Evolutionary conservation across 495 filamentous ascomycete species (phyloP).

Genomic region (Oidiodendron maius): DNA sequence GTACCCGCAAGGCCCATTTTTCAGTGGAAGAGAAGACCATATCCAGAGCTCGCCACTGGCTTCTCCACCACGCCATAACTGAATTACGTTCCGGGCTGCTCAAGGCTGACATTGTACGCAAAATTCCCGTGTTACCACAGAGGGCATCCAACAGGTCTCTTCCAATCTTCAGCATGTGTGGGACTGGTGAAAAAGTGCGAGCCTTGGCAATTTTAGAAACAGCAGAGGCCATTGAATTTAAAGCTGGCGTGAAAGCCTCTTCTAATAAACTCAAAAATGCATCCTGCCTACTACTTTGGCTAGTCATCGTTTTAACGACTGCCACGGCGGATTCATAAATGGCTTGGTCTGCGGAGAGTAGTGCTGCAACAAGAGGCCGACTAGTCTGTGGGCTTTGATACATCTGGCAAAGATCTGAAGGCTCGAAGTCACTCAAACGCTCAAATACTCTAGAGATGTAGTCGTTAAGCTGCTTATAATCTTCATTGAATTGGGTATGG

Average conservation of each 20-base stretch:
- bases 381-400: constrained; percentile 53
- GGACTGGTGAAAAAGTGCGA: constrained; percentile 59
- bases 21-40: constrained; percentile 82
- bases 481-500: constrained; percentile 65
- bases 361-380: constrained; percentile 26
- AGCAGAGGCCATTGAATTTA: constrained; percentile 17
- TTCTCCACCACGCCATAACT: constrained; percentile 72
- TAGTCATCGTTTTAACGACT: constrained; percentile 72
- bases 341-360: constrained; percentile 53
- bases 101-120: constrained; percentile 57
- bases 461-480: constrained; percentile 61
- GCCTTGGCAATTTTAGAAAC: constrained; percentile 41
- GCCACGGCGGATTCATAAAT: constrained; percentile 72
- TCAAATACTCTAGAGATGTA: constrained; percentile 68
- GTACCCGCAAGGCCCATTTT: constrained; percentile 57
- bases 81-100: constrained; percentile 54
- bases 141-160: constrained; percentile 74
- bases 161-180: constrained; percentile 64
- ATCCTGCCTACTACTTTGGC: constrained; percentile 61
- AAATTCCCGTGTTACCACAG: constrained; percentile 76
- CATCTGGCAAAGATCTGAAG: constrained; percentile 55
- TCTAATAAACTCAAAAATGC: constrained; percentile 67
- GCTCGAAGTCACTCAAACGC: constrained; percentile 66
- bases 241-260: constrained; percentile 45
- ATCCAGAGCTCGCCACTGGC: constrained; percentile 69